Conservation (phyloP, 169 alveolate genomes). For the Plasmodium chabaudi region DNA sequence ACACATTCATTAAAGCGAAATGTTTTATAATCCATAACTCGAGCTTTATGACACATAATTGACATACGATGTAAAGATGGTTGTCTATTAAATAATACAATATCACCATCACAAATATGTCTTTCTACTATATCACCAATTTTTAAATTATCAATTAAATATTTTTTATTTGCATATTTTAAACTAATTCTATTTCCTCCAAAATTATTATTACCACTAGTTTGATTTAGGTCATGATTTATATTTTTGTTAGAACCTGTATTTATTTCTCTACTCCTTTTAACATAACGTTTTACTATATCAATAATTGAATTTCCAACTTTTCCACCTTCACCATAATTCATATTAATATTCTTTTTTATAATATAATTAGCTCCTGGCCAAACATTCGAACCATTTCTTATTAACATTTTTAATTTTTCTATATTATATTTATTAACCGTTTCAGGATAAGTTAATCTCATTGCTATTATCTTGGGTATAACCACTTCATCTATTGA, state of each 20-base stretch:
- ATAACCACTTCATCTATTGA: conserved; percentile 97
- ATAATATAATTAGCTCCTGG: conserved; percentile 97
- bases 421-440: conserved; percentile 93
- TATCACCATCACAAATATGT: conserved; percentile 97
- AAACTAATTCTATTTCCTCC: conserved; percentile 66
- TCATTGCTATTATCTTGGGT: conserved; percentile 97
- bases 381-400: conserved; percentile 95
- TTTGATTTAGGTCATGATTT: background rate
- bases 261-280: background rate
- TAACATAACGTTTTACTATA: conserved; percentile 27
- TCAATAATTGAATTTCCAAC: conserved; percentile 1
- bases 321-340: background rate
- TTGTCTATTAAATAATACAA: conserved; percentile 98
- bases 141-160: conserved; percentile 84
- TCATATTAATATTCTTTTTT: conserved; percentile 27
- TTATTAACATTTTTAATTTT: conserved; percentile 90
- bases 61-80: conserved; percentile 99
- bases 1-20: conserved; percentile 97
- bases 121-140: conserved; percentile 98
- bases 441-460: conserved; percentile 97
- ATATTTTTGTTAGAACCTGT: background rate
- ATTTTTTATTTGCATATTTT: conserved; percentile 89
- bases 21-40: conserved; percentile 96
- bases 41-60: conserved; percentile 97
- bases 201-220: background rate